phyloP scores from a whole-genome alignment of 352 stramenopile genomes.

The Globisporangium rhizosaccharum region DNA sequence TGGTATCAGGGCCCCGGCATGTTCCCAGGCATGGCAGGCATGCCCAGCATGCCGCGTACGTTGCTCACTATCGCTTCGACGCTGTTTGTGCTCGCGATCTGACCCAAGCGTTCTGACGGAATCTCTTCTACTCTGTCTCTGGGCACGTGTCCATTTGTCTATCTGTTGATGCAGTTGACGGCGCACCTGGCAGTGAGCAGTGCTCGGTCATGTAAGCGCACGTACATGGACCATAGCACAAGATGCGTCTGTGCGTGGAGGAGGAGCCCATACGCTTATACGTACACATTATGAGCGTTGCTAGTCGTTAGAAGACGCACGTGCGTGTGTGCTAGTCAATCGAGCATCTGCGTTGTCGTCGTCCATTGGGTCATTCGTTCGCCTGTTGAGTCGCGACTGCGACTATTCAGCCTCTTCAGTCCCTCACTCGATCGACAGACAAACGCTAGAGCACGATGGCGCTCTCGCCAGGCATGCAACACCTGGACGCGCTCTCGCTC shows the following conservation, averaged over 20 bases:
- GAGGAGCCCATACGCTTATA: too few relatives aligned
- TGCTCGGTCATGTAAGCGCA: constrained; percentile 61
- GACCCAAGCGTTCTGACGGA: neutral
- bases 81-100: neutral
- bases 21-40: constrained; percentile 80
- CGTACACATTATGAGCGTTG: too few relatives aligned
- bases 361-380: neutral
- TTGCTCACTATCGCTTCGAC: neutral
- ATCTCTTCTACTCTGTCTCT: too few relatives aligned
- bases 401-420: neutral
- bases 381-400: neutral
- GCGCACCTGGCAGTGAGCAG: constrained; percentile 58
- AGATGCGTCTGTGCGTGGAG: too few relatives aligned
- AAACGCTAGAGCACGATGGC: neutral
- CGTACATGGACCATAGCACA: too few relatives aligned
- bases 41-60: constrained; percentile 73
- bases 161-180: constrained; percentile 30
- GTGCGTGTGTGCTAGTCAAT: neutral
- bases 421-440: too few relatives aligned
- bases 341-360: neutral
- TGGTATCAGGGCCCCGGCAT: constrained; percentile 49
- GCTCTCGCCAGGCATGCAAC: constrained; percentile 11
- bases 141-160: neutral
- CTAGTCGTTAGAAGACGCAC: too few relatives aligned
- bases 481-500: constrained; percentile 55